Base-by-base conservation (phyloP, 768 basidiomycete species). In the Suillus variegatus region DNA sequence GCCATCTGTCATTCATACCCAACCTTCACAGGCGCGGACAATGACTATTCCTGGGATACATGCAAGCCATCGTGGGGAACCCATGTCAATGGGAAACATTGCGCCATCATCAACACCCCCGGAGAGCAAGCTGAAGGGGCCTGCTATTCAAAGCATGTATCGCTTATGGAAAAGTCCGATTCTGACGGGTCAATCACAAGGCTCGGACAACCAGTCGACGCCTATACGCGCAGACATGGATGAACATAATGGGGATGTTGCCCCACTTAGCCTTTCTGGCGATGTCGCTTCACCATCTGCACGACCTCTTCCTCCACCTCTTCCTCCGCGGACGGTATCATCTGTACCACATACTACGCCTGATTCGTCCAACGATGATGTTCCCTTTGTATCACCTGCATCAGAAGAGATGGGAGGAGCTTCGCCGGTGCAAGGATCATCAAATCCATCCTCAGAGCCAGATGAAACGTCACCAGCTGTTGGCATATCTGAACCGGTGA, bases 1-100 rank as follows among this genome's bases (percentile, higher is more conserved):
- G 55, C 75, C 80, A 12, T 77, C 81, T 20, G 86, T 88, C 9
- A 91, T 92, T 68, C 86, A 88, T 68, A 87, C 87, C 20, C 93
- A 94, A 71, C 93, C 93, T 3, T 74, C 80, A 9, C 86, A 88
- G 72, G 89, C 86, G 38, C 90, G 87, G 70, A 89, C 84, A 49
- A 95, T 95, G 93, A 88, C 86, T 16, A 94, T 95, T 67, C 93
- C 93, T 10, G 91, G 92, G 2, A 95, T 95, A 66, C 93, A 94
- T 71, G 92, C 87, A 4, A 91, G 88, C 69, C 89, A 94, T 71
- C 86, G 86, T n/a, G 91, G 90, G 10, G 92, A 94, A 66, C 86
- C 94, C 51, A 92, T 92, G 88, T 90, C 92, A 4, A 83, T 95
- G 83, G 93, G 93, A 13, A 89, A 91, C 70, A 85, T 86, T 64